phyloP scores from a whole-genome alignment of 768 basidiomycete genomes.

The Hypholoma fasciculare region DNA sequence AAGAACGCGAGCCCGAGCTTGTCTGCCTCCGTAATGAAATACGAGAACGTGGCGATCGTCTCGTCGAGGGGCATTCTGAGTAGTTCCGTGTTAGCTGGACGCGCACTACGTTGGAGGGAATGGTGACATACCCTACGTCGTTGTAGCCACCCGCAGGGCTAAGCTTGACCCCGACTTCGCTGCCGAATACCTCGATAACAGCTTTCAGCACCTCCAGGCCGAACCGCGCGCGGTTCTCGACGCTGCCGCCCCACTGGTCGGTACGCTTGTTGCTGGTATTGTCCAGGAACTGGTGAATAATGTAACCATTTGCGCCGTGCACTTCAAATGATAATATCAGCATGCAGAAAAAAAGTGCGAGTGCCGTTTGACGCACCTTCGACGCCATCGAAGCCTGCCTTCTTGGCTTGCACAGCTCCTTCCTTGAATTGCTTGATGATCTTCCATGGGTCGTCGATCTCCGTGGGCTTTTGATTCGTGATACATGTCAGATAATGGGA shows the following conservation, averaged over 20 bases:
- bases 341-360: not conserved
- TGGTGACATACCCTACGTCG: constrained; percentile 35
- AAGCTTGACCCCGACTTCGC: constrained; percentile 44
- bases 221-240: constrained; percentile 58
- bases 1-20: constrained; percentile 26
- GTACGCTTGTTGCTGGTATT: constrained; percentile 44
- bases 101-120: not conserved
- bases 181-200: constrained; percentile 37
- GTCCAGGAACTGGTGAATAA: constrained; percentile 54
- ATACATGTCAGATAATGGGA: not conserved
- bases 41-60: constrained; percentile 39
- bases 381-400: constrained; percentile 55
- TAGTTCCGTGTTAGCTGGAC: not conserved
- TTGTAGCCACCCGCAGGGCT: constrained; percentile 44
- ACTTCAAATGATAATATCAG: constrained; percentile 21
- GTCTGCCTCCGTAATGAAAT: constrained; percentile 39
- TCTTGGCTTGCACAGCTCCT: constrained; percentile 45
- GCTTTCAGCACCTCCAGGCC: constrained; percentile 49
- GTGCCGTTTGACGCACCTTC: constrained; percentile 31
- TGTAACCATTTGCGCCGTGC: constrained; percentile 43
- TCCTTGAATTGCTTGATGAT: constrained; percentile 37
- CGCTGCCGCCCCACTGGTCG: constrained; percentile 59
- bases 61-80: constrained; percentile 43
- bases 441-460: constrained; percentile 38
- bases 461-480: constrained; percentile 27